A percentile compares a stretch with the other conserved stretches of the same genome.
Evolutionary conservation across 2,329 filamentous ascomycete species (phyloP).

Genomic region (Pochonia chlamydosporia): DNA sequence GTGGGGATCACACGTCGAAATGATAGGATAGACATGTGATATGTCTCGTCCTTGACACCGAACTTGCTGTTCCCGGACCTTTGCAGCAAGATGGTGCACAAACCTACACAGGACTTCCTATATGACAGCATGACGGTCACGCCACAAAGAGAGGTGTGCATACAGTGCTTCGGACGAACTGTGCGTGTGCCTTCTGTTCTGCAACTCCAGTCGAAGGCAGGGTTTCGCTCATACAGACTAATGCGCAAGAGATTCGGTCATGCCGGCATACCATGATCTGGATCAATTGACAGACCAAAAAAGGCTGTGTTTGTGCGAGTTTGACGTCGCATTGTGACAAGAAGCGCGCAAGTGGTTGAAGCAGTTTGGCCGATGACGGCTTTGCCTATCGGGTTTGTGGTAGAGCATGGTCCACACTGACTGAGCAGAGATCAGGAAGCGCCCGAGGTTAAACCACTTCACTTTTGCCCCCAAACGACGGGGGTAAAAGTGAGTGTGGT

Average conservation of each 20-base stretch:
- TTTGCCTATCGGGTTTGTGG: background rate
- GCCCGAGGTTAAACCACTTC: background rate
- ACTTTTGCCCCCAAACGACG: background rate
- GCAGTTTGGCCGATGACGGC: background rate
- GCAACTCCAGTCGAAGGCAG: background rate
- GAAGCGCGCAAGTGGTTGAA: too few relatives aligned
- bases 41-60: background rate
- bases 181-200: background rate
- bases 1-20: too few relatives aligned
- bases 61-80: background rate
- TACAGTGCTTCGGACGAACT: background rate
- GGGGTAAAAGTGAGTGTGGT: background rate
- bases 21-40: too few relatives aligned
- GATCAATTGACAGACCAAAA: background rate
- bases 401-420: background rate
- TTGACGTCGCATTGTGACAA: background rate
- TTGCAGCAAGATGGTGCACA: background rate
- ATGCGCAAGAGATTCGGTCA: background rate
- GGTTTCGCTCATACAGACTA: background rate
- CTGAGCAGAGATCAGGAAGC: too few relatives aligned
- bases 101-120: background rate
- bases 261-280: background rate
- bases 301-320: background rate
- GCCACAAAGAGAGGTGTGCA: too few relatives aligned
- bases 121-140: too few relatives aligned